phyloP scores from a whole-genome alignment of 2,329 filamentous ascomycete genomes.

The Pseudogymnoascus sp. region DNA sequence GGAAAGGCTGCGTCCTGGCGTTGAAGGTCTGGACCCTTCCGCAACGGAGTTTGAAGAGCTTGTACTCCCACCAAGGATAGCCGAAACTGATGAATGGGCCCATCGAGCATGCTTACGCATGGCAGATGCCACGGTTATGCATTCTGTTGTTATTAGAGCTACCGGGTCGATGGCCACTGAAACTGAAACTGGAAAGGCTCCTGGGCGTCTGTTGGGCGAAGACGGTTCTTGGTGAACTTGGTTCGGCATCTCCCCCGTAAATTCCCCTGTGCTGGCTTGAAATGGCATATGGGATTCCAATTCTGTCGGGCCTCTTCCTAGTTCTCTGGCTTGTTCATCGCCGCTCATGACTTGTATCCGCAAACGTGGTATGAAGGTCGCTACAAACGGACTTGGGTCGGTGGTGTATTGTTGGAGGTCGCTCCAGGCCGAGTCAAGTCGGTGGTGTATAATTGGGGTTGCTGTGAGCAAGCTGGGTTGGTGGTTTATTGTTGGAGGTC shows the following conservation, averaged over 20 bases:
- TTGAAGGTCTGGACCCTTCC: slow-evolving; percentile 40
- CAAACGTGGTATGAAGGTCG: not conserved
- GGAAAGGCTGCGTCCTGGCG: slow-evolving; percentile 25
- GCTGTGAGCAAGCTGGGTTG: not conserved
- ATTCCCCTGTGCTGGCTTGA: not conserved
- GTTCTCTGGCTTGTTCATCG: slow-evolving; percentile 3
- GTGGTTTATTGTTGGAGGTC: not conserved
- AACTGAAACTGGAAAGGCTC: slow-evolving; percentile 54
- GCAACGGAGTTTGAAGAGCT: slow-evolving; percentile 48
- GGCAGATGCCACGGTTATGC: slow-evolving; percentile 94
- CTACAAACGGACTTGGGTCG: not conserved
- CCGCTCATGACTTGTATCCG: slow-evolving; percentile 7
- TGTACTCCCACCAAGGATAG: slow-evolving; percentile 73
- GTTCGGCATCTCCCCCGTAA: not conserved
- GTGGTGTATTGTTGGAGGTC: not conserved
- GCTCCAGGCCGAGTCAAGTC: not conserved
- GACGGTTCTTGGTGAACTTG: not conserved
- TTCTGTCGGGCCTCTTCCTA: slow-evolving; percentile 3
- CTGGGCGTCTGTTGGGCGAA: not conserved
- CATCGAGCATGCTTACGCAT: slow-evolving; percentile 97
- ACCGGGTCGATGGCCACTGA: slow-evolving; percentile 85
- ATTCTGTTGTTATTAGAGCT: slow-evolving; percentile 94
- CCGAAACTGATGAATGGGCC: slow-evolving; percentile 91
- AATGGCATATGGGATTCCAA: not conserved
- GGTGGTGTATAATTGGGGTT: not conserved